phyloP scores from a whole-genome alignment of 441 rosid genomes.

The Populus hybrid region DNA sequence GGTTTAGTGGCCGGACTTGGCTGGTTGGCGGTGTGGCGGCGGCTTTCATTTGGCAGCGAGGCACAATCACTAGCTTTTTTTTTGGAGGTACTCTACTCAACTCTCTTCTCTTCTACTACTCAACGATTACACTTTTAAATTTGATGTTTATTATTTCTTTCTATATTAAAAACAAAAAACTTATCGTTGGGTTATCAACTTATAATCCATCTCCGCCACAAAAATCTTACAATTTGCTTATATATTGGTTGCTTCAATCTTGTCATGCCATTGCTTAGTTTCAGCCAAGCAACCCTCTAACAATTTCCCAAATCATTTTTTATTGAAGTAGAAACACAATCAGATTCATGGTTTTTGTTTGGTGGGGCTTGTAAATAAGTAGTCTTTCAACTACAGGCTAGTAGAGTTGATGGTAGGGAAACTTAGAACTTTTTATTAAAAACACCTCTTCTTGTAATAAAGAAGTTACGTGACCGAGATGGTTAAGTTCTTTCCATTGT shows the following conservation, averaged over 20 bases:
- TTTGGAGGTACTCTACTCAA: conserved; percentile 51
- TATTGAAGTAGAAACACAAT: background rate
- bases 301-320: background rate
- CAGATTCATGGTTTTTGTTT: background rate
- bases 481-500: background rate
- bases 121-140: background rate
- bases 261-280: background rate
- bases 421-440: background rate
- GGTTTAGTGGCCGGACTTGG: background rate
- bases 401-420: background rate
- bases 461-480: background rate
- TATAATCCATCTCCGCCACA: background rate
- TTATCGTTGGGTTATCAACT: background rate
- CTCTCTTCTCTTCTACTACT: background rate
- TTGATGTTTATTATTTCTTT: background rate
- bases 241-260: background rate
- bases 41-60: conserved; percentile 40
- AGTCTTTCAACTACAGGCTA: background rate
- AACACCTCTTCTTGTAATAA: background rate
- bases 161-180: background rate
- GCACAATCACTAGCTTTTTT: conserved; percentile 72
- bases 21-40: background rate
- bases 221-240: background rate
- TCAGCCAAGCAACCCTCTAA: background rate
- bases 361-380: background rate